phyloP scores from a whole-genome alignment of 441 rosid genomes.

The Gossypium trilobum region DNA sequence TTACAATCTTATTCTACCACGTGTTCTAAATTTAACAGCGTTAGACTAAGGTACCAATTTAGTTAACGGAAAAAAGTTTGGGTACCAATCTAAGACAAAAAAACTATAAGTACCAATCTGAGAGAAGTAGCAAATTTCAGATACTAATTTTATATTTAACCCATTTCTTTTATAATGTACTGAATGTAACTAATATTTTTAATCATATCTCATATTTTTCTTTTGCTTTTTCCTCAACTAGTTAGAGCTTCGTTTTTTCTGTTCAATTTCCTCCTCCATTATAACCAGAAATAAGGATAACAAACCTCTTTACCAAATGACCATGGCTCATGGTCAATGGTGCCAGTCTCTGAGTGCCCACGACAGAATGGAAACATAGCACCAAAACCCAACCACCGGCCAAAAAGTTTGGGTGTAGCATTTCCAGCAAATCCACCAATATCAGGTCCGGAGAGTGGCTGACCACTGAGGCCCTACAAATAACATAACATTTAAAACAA shows the following conservation, averaged over 20 bases:
- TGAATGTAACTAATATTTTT: neutral
- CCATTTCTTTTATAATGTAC: neutral
- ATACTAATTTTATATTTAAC: no score
- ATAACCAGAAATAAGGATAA: conserved; percentile 5
- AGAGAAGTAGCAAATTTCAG: no score
- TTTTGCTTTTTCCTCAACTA: neutral
- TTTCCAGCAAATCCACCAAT: conserved; percentile 93
- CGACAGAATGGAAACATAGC: conserved; percentile 97
- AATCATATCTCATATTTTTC: neutral
- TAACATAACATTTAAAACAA: conserved; percentile 22
- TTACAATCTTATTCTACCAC: no score
- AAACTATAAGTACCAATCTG: no score
- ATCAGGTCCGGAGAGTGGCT: conserved; percentile 95
- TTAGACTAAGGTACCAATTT: no score
- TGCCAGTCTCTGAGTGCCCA: conserved; percentile 69
- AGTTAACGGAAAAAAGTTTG: no score
- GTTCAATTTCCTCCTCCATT: neutral
- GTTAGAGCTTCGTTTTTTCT: neutral
- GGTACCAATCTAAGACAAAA: no score
- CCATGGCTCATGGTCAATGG: conserved; percentile 91
- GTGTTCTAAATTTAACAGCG: no score
- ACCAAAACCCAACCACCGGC: conserved; percentile 95
- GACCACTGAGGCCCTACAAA: conserved; percentile 86
- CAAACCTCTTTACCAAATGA: conserved; percentile 94
- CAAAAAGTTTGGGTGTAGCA: conserved; percentile 84